Conservation (phyloP, 2,329 filamentous ascomycete species). For the Rhynchosporium agropyri region DNA sequence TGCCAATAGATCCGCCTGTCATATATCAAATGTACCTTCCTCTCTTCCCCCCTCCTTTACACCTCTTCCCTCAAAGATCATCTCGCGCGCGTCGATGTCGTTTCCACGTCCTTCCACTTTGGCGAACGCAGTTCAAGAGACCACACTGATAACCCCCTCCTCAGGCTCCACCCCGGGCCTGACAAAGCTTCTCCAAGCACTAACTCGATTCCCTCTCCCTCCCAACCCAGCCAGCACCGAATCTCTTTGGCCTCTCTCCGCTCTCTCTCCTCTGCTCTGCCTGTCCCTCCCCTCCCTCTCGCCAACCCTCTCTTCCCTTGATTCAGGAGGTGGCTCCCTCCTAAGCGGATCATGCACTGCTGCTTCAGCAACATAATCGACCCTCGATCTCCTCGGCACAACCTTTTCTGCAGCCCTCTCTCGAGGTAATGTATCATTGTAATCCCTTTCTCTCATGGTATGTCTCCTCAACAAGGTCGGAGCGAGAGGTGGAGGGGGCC, state of each 20-base stretch:
- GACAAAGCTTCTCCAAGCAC: slow-evolving; percentile 41
- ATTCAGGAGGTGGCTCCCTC: neutral
- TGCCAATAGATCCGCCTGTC: no score
- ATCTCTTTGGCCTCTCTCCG: slow-evolving; percentile 16
- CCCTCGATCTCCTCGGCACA: slow-evolving; percentile 34
- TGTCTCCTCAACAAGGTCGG: slow-evolving; percentile 37
- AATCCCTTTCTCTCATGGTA: slow-evolving; percentile 35
- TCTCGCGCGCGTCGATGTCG: no score
- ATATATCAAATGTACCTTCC: no score
- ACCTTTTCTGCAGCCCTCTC: slow-evolving; percentile 32
- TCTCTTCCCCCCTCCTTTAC: no score
- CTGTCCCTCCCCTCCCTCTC: slow-evolving; percentile 35
- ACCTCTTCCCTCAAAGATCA: no score
- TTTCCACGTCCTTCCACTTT: no score
- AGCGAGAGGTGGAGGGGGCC: slow-evolving; percentile 25
- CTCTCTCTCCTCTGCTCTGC: slow-evolving; percentile 18
- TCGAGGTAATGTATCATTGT: slow-evolving; percentile 29
- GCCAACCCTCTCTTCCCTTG: slow-evolving; percentile 28
- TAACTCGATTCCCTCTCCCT: slow-evolving; percentile 36
- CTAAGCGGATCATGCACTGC: slow-evolving; percentile 35
- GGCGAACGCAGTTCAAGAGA: neutral
- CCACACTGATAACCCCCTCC: slow-evolving; percentile 33
- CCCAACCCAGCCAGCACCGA: slow-evolving; percentile 40
- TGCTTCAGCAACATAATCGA: slow-evolving; percentile 37
- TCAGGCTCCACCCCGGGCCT: slow-evolving; percentile 36